A percentile compares a stretch with the other conserved stretches of the same genome.
Evolutionary conservation across 116 monocot genomes (phyloP).

Genomic region (Papilionanthe hybrid): DNA sequence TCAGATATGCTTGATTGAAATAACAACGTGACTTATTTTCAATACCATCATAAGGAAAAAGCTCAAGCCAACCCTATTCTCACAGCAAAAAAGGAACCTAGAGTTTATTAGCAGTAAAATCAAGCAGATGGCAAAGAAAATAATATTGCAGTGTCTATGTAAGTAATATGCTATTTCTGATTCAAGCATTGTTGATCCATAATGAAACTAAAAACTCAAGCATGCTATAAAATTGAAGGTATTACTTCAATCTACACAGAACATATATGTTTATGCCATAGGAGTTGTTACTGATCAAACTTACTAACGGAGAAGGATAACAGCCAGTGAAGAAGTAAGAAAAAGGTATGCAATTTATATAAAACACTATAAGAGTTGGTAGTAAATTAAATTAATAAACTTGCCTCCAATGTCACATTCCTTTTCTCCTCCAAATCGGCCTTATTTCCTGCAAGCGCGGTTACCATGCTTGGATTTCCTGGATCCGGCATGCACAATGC

Average conservation of each 20-base stretch:
- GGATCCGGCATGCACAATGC: neutral
- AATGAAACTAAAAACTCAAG: neutral
- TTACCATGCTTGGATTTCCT: slow-evolving; percentile 85
- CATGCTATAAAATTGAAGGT: neutral
- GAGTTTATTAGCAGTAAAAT: too few relatives aligned
- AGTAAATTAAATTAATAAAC: slow-evolving; percentile 1
- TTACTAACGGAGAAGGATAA: neutral
- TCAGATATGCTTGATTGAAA: too few relatives aligned
- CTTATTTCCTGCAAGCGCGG: slow-evolving; percentile 73
- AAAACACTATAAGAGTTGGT: neutral
- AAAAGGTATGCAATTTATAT: neutral
- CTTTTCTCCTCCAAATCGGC: slow-evolving; percentile 69
- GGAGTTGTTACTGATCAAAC: neutral
- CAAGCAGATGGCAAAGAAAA: too few relatives aligned
- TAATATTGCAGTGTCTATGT: too few relatives aligned
- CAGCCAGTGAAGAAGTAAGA: neutral
- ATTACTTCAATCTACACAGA: too few relatives aligned
- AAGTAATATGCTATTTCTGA: neutral
- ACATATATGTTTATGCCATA: too few relatives aligned
- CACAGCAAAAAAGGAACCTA: too few relatives aligned
- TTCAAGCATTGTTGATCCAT: neutral
- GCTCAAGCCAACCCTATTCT: too few relatives aligned
- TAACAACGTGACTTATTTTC: too few relatives aligned
- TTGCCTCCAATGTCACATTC: slow-evolving; percentile 58
- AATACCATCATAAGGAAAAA: too few relatives aligned